These are phyloP conservation scores for Verruconis gallopava DNA, from an alignment of 2,329 filamentous ascomycete species.

Conservation along the genomic window DNA sequence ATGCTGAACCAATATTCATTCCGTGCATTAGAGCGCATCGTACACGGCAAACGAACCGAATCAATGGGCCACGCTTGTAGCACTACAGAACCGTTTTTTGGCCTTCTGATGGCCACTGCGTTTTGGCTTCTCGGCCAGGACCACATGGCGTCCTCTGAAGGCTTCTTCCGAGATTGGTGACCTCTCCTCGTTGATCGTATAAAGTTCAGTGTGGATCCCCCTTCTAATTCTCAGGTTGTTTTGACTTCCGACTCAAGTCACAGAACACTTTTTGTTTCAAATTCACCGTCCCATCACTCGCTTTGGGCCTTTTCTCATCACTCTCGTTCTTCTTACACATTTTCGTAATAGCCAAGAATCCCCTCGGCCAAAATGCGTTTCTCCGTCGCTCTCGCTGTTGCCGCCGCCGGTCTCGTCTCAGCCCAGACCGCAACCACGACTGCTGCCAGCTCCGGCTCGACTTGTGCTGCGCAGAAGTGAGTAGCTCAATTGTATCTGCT, in stretches of 20 bases:
- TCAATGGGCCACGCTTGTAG: too few relatives aligned
- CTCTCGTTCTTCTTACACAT: constrained; percentile 9
- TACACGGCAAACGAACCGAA: too few relatives aligned
- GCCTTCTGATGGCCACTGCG: too few relatives aligned
- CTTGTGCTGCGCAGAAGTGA: constrained; percentile 27
- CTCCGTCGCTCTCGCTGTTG: constrained; percentile 19
- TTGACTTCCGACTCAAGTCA: too few relatives aligned
- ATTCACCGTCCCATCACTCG: constrained; percentile 15
- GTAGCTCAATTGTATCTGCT: constrained; percentile 9
- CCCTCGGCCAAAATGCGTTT: constrained; percentile 25
- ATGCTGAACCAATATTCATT: background rate
- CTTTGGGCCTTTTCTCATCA: constrained; percentile 14
- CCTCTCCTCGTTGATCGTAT: too few relatives aligned
- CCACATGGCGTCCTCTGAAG: background rate
- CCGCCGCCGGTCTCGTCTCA: constrained; percentile 26
- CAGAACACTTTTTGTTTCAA: constrained; percentile 8
- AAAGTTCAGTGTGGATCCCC: background rate
- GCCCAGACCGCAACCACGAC: constrained; percentile 26
- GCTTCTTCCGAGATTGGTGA: background rate
- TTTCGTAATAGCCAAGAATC: too few relatives aligned
- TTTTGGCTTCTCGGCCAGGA: background rate
- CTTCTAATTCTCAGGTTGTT: background rate
- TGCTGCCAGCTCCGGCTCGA: constrained; percentile 18
- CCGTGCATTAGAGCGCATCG: background rate
- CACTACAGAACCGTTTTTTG: too few relatives aligned